Percentiles rank a stretch among this genome's conserved stretches.
phyloP scores from a whole-genome alignment of 2,329 filamentous ascomycete genomes.

The Botrytis sinoallii region DNA sequence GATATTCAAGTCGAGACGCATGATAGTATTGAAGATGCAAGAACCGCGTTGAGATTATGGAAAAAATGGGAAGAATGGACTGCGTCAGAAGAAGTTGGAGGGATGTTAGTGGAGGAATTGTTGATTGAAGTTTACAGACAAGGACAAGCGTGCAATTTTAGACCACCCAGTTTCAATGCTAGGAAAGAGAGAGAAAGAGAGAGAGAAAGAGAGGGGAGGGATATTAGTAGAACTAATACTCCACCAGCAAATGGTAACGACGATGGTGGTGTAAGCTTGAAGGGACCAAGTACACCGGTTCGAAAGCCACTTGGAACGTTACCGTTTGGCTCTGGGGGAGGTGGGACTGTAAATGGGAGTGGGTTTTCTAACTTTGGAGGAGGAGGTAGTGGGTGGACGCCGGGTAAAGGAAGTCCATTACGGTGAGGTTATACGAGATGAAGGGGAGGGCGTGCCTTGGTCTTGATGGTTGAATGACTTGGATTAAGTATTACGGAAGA shows the following conservation, averaged over 20 bases:
- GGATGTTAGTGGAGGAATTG: slow-evolving; percentile 78
- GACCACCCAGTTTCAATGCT: slow-evolving; percentile 46
- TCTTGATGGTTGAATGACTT: neutral
- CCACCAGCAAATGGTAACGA: slow-evolving; percentile 41
- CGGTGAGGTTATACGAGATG: neutral
- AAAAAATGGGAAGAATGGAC: slow-evolving; percentile 82
- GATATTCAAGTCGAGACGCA: slow-evolving; percentile 91
- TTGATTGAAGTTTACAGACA: slow-evolving; percentile 80
- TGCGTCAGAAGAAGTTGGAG: slow-evolving; percentile 53
- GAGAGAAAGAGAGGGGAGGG: slow-evolving; percentile 45
- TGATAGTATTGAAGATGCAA: slow-evolving; percentile 92
- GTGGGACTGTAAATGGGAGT: slow-evolving; percentile 9
- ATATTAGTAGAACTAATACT: slow-evolving; percentile 50
- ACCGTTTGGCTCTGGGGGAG: slow-evolving; percentile 6
- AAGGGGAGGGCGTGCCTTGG: neutral
- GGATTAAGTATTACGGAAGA: neutral
- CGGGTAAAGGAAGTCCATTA: slow-evolving; percentile 16
- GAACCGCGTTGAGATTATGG: slow-evolving; percentile 84
- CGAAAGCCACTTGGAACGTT: slow-evolving; percentile 8
- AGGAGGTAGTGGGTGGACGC: slow-evolving; percentile 12
- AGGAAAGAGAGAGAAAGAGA: slow-evolving; percentile 42
- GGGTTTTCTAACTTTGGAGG: slow-evolving; percentile 6
- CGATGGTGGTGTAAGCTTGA: neutral
- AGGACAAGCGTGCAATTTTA: slow-evolving; percentile 57
- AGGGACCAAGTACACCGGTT: slow-evolving; percentile 17